Base-by-base conservation (phyloP, 257 asterid species). In the Ophiorrhiza pumila region DNA sequence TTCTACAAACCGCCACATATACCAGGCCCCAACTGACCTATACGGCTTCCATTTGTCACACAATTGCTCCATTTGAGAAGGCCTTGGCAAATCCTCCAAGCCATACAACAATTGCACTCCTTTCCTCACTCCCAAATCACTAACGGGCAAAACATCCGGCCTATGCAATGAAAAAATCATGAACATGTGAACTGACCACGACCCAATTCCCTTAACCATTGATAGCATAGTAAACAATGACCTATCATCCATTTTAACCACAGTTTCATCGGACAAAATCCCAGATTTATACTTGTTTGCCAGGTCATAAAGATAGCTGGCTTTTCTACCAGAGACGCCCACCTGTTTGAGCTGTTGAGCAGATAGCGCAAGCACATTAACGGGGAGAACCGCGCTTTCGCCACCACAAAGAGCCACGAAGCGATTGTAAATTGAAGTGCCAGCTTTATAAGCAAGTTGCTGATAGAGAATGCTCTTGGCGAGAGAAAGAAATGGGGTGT, bases 131-230 rank as follows among this genome's bases (percentile, higher is more conserved):
- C 96, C 96, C 74, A 94, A 85, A 52, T 94, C 98, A 62, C 98
- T 91, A 32, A 88, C 95, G 0, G 97, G 98, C 85, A 94, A 84
- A 65, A 94, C 96, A 86, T 94, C 98, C 6, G 97, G 97, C 73
- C 98, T 84, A 41, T 91, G 96, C 73, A 94, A 81, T 5, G 97
- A 91, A 75, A 88, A 94, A 27, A 94, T 87, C 98, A 94, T 94
- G 75, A 94, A 94, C 98, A 94, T 94, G 61, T 94, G 97, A 37
- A 94, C 98, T 9, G 97, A 91, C 98, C 98, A 94, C 1, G 97
- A 86, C 31, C 98, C 98, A 52, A 94, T 94, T 45, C 98, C 98
- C 79, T 94, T 94, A 76, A 94, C 98, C 97, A 91, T 94, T 1
- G 96, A 87, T n/a, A 94, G 92, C 97, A 91, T 91, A 0, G 96